Base-by-base conservation (phyloP, 2,329 filamentous ascomycete genomes). In the Thelonectria rubi region DNA sequence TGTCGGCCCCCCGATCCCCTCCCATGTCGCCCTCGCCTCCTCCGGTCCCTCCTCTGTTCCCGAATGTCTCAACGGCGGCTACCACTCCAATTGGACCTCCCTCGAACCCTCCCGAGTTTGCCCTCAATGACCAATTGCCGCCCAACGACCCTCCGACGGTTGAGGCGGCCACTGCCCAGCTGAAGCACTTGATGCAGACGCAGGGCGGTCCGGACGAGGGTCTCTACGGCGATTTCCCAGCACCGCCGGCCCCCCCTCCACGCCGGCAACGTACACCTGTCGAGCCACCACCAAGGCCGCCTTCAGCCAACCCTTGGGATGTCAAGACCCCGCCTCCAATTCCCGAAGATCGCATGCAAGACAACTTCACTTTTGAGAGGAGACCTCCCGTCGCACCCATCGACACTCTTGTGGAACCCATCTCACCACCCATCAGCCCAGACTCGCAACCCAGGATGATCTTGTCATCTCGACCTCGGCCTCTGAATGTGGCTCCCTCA, bases 281-380 rank as follows among this genome's bases (percentile, higher is more conserved):
- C 11, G 71, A 70, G 50, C 65, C 65, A 20, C 68, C 73, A 1
- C 73, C 74, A 6, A 64, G 68, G n/a, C 80, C 78, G 3, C 79
- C 80, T 10, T 79, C 78, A 7, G 62, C 73, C 11, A 78, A 81
- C 54, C 80, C 80, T 7, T 83, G 80, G 81, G 77, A 81, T 59
- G 67, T 77, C 37, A 71, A 73, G 20, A 60, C 61, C 30, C 62
- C 66, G 17, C 69, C 69, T 17, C 55, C 53, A 15, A 59, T 53
- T n/a, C 61, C 62, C 5, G 70, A 73, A 32, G 64, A 54, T 3
- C 65, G 65, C 2, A 62, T 64, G 32, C 46, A 64, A 17, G 69
- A 66, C 9, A 67, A 72, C 34, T 66, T 69, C 10, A 62, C 69
- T 15, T 66, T 70, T 14, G 65, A 72, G 46, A 67, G 73, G 24